Evolutionary conservation across 2,329 filamentous ascomycete species (phyloP), one percentile per base, ranked within the genome.

Genomic region (Fusarium devonianum): DNA sequence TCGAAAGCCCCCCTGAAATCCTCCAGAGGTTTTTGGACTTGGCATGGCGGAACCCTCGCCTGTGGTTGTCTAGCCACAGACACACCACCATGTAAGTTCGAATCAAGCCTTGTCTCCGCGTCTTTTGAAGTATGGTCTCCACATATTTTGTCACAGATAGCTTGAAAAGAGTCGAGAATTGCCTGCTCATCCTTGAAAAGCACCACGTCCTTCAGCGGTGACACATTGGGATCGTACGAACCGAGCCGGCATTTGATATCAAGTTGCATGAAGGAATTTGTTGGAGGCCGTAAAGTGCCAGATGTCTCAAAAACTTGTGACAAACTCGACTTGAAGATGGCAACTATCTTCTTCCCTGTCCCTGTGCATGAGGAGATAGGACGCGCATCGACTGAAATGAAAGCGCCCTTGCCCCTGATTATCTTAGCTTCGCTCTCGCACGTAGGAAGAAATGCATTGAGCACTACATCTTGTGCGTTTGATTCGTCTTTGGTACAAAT

Each of bases 201-300:
- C 2, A 92, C 78, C 60, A 90, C 83, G 47, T 90, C 84, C 65
- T 92, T 92, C 4, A 83, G 75, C 4, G 88, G 82, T 51, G 90
- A 84, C 5, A 92, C 70, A 58, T 92, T 92, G 2, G 79, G 75
- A 69, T 92, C 89, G 62, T 92, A 92, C 49, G 76, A 85, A 19
- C 78, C 78, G 1, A 73, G 65, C 0, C 83, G 79, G 62, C 87
- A 92, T 11, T 67, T 67, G 21, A 92, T 83, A 47, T 84, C 80
- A 26, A 92, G 69, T 29, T 77, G 77, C 29, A 91, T 69, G 64
- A 92, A 91, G 0, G 80, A 78, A 39, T 82, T 79, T 13, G 75
- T 77, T 16, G 75, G 58, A 8, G 56, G 38, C 34, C 58, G 63
- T 18, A 67, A 60, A 6, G 60, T 50, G 7, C 71, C 59, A 1